These are phyloP conservation scores for Solidago caesia DNA, from an alignment of 129 eudicot species.

Conservation along the genomic window DNA sequence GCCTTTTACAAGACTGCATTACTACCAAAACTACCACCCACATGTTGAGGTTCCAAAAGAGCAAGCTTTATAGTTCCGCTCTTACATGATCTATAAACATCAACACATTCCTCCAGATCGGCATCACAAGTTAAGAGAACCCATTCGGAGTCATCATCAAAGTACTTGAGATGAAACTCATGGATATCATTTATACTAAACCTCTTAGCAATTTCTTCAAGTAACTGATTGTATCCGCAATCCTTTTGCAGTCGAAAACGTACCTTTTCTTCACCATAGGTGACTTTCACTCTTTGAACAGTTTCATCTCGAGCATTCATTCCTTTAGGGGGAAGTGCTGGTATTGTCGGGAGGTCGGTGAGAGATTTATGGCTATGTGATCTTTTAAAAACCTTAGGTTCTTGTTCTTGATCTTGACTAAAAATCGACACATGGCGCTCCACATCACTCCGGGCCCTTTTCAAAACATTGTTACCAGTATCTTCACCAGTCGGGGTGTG, in stretches of 20 bases:
- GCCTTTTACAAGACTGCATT: conserved; percentile 26
- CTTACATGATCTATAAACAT: conserved; percentile 51
- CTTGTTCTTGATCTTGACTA: conserved; percentile 26
- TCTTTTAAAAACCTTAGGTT: conserved; percentile 39
- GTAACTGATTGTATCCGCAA: conserved; percentile 55
- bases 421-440: conserved; percentile 45
- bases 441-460: conserved; percentile 59
- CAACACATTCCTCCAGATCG: conserved; percentile 82
- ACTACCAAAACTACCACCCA: conserved; percentile 71
- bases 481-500: conserved; percentile 33
- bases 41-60: conserved; percentile 40
- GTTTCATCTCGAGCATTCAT: conserved; percentile 35
- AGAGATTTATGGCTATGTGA: conserved; percentile 63
- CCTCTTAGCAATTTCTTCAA: conserved; percentile 57
- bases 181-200: conserved; percentile 47
- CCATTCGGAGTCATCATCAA: conserved; percentile 96
- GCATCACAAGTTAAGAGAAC: conserved; percentile 82
- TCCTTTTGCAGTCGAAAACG: conserved; percentile 66
- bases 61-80: conserved; percentile 59
- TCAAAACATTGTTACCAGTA: conserved; percentile 31
- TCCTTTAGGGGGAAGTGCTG: conserved; percentile 28
- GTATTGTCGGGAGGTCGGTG: conserved; percentile 29
- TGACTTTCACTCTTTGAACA: conserved; percentile 56
- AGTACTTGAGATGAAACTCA: conserved; percentile 71
- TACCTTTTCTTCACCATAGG: conserved; percentile 72